Conservation (phyloP, 2,329 filamentous ascomycete species). For the Pseudogymnoascus sp. region DNA sequence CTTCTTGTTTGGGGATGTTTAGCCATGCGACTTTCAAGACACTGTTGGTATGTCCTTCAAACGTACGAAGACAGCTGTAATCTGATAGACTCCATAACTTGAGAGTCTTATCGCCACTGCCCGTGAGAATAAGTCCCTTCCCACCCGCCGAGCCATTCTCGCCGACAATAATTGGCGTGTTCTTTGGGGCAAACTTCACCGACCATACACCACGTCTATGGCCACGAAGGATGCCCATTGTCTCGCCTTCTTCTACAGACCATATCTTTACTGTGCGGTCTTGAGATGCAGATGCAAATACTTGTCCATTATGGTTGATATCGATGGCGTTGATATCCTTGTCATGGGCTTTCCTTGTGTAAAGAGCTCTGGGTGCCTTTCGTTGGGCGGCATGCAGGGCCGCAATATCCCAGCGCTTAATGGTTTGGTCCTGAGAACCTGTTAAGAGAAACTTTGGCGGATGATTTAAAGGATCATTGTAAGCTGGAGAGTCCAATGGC, state of each 20-base stretch:
- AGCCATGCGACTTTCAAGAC: slow-evolving; percentile 93
- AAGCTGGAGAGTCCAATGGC: slow-evolving; percentile 59
- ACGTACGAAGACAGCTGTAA: slow-evolving; percentile 86
- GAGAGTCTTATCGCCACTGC: slow-evolving; percentile 90
- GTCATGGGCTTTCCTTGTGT: slow-evolving; percentile 91
- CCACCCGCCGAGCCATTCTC: slow-evolving; percentile 65
- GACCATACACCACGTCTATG: slow-evolving; percentile 96
- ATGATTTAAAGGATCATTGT: slow-evolving; percentile 65
- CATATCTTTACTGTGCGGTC: slow-evolving; percentile 97
- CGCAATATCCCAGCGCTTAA: slow-evolving; percentile 87
- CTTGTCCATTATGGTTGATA: slow-evolving; percentile 61
- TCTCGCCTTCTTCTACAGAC: slow-evolving; percentile 82
- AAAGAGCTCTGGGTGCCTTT: slow-evolving; percentile 59
- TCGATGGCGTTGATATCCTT: slow-evolving; percentile 98
- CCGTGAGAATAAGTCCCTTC: slow-evolving; percentile 79
- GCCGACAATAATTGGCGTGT: slow-evolving; percentile 65
- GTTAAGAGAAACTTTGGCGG: slow-evolving; percentile 82
- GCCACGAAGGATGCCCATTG: slow-evolving; percentile 81
- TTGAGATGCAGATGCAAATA: slow-evolving; percentile 94
- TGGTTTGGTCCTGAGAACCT: slow-evolving; percentile 88
- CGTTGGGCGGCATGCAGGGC: slow-evolving; percentile 38
- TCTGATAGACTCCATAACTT: slow-evolving; percentile 91
- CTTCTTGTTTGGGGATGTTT: slow-evolving; percentile 40
- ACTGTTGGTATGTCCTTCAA: slow-evolving; percentile 94
- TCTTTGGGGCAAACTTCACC: slow-evolving; percentile 76